Evolutionary conservation across 2,329 filamentous ascomycete genomes (phyloP).

Genomic region (Monosporascus sp.): DNA sequence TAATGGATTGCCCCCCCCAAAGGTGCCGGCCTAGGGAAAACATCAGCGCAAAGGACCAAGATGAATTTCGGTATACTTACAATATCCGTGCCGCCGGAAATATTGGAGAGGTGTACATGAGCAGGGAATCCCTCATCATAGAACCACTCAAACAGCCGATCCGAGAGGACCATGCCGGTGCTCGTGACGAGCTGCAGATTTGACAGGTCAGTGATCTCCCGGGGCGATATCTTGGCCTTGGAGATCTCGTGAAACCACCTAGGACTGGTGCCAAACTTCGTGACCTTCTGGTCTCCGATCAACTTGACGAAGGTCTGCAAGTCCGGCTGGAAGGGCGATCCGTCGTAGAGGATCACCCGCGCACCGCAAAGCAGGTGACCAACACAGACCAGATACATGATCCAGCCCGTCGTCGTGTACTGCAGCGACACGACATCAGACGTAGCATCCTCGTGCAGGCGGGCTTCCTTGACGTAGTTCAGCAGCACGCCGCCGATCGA

Average conservation of each 20-base stretch:
- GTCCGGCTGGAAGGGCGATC: conserved; percentile 72
- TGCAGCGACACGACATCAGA: conserved; percentile 42
- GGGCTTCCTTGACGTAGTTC: conserved; percentile 52
- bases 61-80: conserved; percentile 34
- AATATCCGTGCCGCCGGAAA: conserved; percentile 74
- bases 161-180: conserved; percentile 78
- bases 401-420: conserved; percentile 73
- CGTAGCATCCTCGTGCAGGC: conserved; percentile 40
- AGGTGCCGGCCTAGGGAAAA: conserved; percentile 46
- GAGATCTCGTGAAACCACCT: conserved; percentile 71
- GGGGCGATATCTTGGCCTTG: conserved; percentile 57
- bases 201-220: conserved; percentile 57
- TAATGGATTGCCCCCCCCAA: conserved; percentile 62
- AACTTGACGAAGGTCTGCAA: conserved; percentile 58
- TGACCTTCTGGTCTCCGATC: conserved; percentile 58
- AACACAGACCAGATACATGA: conserved; percentile 72
- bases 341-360: conserved; percentile 71
- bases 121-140: conserved; percentile 65
- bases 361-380: conserved; percentile 55
- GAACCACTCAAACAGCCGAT: conserved; percentile 75
- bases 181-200: conserved; percentile 57
- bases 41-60: background rate
- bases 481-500: conserved; percentile 61
- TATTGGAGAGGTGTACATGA: conserved; percentile 63
- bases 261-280: conserved; percentile 70